Evolutionary conservation across 1,139 yeast genomes (phyloP), one percentile per base, ranked within the genome.

Genomic region (Candida sp.): DNA sequence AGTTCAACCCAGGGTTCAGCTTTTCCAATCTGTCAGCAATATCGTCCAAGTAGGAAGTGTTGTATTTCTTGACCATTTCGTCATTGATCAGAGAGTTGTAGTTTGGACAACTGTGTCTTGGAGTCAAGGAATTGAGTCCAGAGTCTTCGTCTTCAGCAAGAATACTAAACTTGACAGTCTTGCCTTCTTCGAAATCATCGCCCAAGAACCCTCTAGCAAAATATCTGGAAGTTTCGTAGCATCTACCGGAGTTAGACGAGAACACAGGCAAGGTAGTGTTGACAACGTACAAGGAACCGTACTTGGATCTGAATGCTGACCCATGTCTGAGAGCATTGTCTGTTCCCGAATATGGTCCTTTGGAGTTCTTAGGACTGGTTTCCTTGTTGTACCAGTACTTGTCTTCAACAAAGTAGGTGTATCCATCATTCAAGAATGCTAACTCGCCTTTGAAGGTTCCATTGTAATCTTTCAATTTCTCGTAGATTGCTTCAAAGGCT

Each of bases 121-220:
- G 75, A 41, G 72, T 68, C 49, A 69, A 61, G 3, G 78, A 74
- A 25, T 81, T 78, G 44, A 65, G 69, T 33, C 77, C 77, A 60
- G 57, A 53, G 4, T 55, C 51, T 3, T 52, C 54, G 50, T 61
- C 63, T 56, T 73, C 78, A 35, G 55, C 56, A 38, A 73, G 49
- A 17, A 72, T 54, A 11, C 63, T 67, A 42, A 56, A 63, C 42
- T 68, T 56, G 41, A 62, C 62, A 41, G 58, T 51, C 11, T 58
- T 54, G 27, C 58, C 58, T 44, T 58, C 63, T n/a, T 51, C 54
- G 45, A 60, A 67, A 4, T 59, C 60, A 34, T 61, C 70, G 3
- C 72, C 72, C 41, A 68, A 59, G 47, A 72, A 71, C 4, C 77
- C 78, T 50, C 68, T 56, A 32, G 73, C 63, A 54, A 73, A 73